Evolutionary conservation across 2,329 filamentous ascomycete species (phyloP).

Genomic region (Curvularia spicifera): DNA sequence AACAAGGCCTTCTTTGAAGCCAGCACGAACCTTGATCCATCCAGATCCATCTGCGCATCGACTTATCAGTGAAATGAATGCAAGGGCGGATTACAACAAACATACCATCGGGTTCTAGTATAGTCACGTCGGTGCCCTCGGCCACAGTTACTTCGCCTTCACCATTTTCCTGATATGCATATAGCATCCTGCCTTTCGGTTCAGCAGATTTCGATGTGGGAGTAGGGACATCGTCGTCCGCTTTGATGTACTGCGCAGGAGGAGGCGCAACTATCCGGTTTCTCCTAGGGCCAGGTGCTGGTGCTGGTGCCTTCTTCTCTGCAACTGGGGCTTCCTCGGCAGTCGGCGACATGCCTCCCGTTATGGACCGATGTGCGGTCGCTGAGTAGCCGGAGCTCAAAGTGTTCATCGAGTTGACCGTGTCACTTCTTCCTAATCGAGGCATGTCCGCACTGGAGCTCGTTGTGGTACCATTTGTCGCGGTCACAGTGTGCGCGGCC

Average conservation of each 20-base stretch:
- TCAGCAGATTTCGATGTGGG: conserved; percentile 53
- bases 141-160: conserved; percentile 81
- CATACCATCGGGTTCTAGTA: conserved; percentile 89
- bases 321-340: conserved; percentile 56
- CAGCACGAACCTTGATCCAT: conserved; percentile 84
- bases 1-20: conserved; percentile 81
- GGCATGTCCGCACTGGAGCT: conserved; percentile 68
- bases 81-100: conserved; percentile 30
- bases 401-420: conserved; percentile 77
- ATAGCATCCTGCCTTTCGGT: conserved; percentile 86
- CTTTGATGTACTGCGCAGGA: conserved; percentile 77
- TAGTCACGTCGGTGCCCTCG: conserved; percentile 77
- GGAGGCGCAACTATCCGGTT: conserved; percentile 87
- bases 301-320: conserved; percentile 44
- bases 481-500: conserved; percentile 65
- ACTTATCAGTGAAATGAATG: conserved; percentile 28
- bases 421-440: conserved; percentile 77
- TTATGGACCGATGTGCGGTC: conserved; percentile 77
- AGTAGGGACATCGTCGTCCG: conserved; percentile 59
- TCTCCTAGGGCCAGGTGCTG: conserved; percentile 52
- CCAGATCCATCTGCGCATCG: conserved; percentile 76
- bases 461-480: conserved; percentile 53
- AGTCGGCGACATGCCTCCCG: conserved; percentile 60
- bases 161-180: conserved; percentile 79
- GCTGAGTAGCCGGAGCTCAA: conserved; percentile 86